phyloP scores from a whole-genome alignment of 257 asterid genomes.

The Misopates orontium region DNA sequence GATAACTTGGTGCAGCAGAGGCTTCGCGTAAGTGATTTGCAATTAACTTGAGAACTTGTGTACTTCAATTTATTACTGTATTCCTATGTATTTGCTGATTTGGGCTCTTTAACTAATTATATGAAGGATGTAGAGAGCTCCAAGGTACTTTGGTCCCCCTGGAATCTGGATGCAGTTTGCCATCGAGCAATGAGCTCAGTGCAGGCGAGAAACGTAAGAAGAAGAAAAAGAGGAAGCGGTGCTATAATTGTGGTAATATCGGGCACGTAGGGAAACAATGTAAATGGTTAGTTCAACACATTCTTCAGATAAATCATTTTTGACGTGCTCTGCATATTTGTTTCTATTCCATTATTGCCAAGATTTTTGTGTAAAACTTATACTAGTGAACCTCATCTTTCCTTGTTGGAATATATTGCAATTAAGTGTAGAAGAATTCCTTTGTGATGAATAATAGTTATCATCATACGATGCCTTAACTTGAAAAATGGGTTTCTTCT shows the following conservation, averaged over 20 bases:
- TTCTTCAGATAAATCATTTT: conserved; percentile 16
- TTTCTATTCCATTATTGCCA: no score
- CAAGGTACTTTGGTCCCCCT: no score
- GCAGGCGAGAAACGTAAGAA: no score
- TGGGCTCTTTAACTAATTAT: not conserved
- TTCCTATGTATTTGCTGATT: not conserved
- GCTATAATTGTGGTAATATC: no score
- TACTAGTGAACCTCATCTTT: no score
- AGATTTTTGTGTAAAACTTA: no score
- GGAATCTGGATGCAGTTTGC: no score
- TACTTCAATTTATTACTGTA: conserved; percentile 3
- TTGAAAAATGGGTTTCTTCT: conserved; percentile 3
- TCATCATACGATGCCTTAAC: not conserved
- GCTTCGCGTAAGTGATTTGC: conserved; percentile 32
- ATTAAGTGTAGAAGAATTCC: no score
- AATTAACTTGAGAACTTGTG: conserved; percentile 12
- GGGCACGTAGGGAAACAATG: conserved; percentile 33
- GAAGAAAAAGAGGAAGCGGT: no score
- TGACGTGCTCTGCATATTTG: not conserved
- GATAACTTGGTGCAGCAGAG: conserved; percentile 26
- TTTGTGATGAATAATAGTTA: not conserved
- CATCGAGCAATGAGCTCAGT: no score
- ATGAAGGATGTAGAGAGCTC: no score
- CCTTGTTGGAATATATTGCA: not conserved
- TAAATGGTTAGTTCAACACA: conserved; percentile 29